Conservation (phyloP, 208 protist species). For the Leishmania tarentolae region DNA sequence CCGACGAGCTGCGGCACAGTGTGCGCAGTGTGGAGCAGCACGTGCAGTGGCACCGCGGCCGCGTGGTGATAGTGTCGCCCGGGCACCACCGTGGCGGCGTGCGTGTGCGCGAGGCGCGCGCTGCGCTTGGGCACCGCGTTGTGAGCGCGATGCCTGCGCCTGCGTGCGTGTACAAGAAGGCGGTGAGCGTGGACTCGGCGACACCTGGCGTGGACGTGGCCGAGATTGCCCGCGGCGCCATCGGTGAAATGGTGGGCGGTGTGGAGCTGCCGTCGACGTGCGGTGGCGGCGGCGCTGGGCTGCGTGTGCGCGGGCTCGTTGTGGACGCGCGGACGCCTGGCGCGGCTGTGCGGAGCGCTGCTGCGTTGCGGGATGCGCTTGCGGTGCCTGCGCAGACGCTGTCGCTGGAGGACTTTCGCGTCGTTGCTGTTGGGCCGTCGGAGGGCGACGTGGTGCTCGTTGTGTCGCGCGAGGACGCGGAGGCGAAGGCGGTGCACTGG, state of each 20-base stretch:
- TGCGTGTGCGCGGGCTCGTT: conserved; percentile 37
- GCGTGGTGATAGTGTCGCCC: conserved; percentile 94
- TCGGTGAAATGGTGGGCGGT: not conserved
- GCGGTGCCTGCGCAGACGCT: conserved; percentile 50
- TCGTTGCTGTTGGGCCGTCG: conserved; percentile 28
- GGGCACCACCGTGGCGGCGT: conserved; percentile 37
- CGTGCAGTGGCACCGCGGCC: conserved; percentile 91
- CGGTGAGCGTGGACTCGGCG: not conserved
- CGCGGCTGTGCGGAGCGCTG: not conserved
- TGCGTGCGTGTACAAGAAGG: conserved; percentile 23
- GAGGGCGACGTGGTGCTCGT: conserved; percentile 31
- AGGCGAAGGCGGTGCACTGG: conserved; percentile 47
- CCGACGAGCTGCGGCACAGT: conserved; percentile 94
- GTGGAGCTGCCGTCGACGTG: conserved; percentile 28
- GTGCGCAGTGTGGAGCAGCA: conserved; percentile 93
- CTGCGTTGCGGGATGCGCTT: conserved; percentile 20
- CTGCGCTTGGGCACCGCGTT: conserved; percentile 17
- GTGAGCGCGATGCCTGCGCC: conserved; percentile 32
- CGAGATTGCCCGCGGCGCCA: not conserved
- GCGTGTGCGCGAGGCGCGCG: conserved; percentile 17
- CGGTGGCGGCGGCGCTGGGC: conserved; percentile 8
- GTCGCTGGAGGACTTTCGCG: conserved; percentile 58
- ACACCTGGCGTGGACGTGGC: not conserved
- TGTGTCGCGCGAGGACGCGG: conserved; percentile 37
- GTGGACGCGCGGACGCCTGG: conserved; percentile 31